A percentile compares a stretch with the other conserved stretches of the same genome.
These are phyloP conservation scores for Fusarium odoratissimum DNA, from an alignment of 2,329 filamentous ascomycete species.

Conservation along the genomic window DNA sequence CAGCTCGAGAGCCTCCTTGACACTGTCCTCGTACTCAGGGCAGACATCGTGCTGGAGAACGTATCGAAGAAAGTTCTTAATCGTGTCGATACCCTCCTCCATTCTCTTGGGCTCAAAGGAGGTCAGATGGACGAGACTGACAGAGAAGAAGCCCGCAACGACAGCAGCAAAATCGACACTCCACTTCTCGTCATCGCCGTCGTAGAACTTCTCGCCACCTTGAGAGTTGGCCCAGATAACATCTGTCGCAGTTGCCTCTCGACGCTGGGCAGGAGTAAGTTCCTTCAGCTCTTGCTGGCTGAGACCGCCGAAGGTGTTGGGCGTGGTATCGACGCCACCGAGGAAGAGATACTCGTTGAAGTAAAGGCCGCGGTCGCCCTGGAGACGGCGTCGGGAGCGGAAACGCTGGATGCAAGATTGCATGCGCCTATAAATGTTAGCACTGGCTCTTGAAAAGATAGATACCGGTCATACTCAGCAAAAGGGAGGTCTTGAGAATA, in stretches of 20 bases:
- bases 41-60: slow-evolving; percentile 87
- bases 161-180: slow-evolving; percentile 84
- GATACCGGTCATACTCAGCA: slow-evolving; percentile 58
- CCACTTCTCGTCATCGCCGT: slow-evolving; percentile 69
- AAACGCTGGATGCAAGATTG: slow-evolving; percentile 88
- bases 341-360: slow-evolving; percentile 86
- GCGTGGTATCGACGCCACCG: slow-evolving; percentile 77
- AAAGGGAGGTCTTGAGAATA: slow-evolving; percentile 72
- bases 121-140: slow-evolving; percentile 64
- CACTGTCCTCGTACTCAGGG: slow-evolving; percentile 77
- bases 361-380: slow-evolving; percentile 68
- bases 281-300: slow-evolving; percentile 64
- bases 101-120: slow-evolving; percentile 67
- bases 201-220: slow-evolving; percentile 59
- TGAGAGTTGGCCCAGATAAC: slow-evolving; percentile 63
- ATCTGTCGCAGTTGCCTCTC: slow-evolving; percentile 72
- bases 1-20: slow-evolving; percentile 72
- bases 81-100: slow-evolving; percentile 69
- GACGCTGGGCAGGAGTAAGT: slow-evolving; percentile 71
- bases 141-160: slow-evolving; percentile 81
- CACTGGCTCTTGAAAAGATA: not conserved
- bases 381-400: slow-evolving; percentile 79
- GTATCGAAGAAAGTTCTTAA: slow-evolving; percentile 91
- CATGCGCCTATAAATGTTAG: slow-evolving; percentile 70
- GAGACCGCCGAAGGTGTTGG: slow-evolving; percentile 70